Evolutionary conservation across 345 rosid species (phyloP).

Genomic region (Physaria fendleri): DNA sequence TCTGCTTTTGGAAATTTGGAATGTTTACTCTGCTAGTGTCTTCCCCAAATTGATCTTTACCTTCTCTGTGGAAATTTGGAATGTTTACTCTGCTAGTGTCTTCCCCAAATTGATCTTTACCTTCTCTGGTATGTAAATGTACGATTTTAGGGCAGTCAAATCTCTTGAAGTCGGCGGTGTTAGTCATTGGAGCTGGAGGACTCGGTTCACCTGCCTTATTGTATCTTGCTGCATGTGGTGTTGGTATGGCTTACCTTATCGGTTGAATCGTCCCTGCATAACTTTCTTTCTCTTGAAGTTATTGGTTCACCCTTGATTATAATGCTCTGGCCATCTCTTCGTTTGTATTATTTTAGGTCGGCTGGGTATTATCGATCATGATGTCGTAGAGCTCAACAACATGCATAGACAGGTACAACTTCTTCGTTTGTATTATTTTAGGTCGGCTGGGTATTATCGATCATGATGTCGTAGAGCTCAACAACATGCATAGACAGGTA

Average conservation of each 20-base stretch:
- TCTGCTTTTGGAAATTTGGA: too few relatives aligned
- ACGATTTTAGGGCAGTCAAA: constrained; percentile 58
- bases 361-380: constrained; percentile 89
- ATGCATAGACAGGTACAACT: constrained; percentile 93
- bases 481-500: constrained; percentile 99
- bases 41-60: neutral
- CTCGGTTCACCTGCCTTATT: constrained; percentile 84
- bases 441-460: constrained; percentile 90
- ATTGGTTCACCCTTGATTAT: neutral
- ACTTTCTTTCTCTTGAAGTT: neutral
- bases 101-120: neutral
- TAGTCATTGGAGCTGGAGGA: constrained; percentile 96
- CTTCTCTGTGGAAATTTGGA: neutral
- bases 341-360: constrained; percentile 43
- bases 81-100: neutral
- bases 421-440: constrained; percentile 27
- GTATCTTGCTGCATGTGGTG: constrained; percentile 90
- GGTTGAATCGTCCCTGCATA: neutral
- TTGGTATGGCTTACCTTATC: constrained; percentile 43
- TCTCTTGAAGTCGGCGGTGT: constrained; percentile 65
- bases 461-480: constrained; percentile 92
- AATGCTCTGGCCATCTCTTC: neutral
- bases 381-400: constrained; percentile 89
- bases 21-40: neutral
- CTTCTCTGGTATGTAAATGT: neutral